Conservation (phyloP, 345 rosid genomes). For the Eucalyptus albens region DNA sequence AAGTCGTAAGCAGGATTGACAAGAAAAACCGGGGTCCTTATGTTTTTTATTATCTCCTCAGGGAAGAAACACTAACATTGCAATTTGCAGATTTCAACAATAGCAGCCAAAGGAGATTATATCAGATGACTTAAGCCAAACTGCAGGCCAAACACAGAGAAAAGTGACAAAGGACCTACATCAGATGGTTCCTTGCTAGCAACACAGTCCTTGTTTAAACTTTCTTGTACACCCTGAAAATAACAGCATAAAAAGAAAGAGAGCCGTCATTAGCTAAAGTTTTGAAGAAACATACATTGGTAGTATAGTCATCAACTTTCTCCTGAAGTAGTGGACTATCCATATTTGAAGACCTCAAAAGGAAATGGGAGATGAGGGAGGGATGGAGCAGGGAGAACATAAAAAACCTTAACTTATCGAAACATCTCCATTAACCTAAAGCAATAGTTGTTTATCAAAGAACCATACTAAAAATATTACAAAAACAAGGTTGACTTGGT, state of each 20-base stretch:
- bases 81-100: not conserved
- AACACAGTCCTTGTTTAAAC: slow-evolving; percentile 15
- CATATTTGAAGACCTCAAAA: not conserved
- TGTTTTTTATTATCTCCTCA: slow-evolving; percentile 38
- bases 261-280: not conserved
- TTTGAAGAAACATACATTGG: not conserved
- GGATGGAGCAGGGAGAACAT: not conserved
- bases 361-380: not conserved
- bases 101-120: not conserved
- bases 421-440: not conserved
- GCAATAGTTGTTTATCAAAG: not conserved
- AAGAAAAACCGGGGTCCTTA: slow-evolving; percentile 60
- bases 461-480: not conserved
- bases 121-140: not conserved
- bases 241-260: not conserved
- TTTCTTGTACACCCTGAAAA: slow-evolving; percentile 1
- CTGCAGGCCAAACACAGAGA: not conserved
- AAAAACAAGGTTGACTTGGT: not conserved
- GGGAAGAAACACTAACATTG: slow-evolving; percentile 62
- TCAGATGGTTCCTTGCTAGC: slow-evolving; percentile 25
- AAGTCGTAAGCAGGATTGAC: slow-evolving; percentile 82
- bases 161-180: slow-evolving; percentile 10
- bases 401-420: not conserved
- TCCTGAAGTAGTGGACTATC: not conserved
- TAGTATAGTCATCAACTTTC: not conserved